Conservation (phyloP, 129 eudicot genomes). For the Erigeron canadensis region DNA sequence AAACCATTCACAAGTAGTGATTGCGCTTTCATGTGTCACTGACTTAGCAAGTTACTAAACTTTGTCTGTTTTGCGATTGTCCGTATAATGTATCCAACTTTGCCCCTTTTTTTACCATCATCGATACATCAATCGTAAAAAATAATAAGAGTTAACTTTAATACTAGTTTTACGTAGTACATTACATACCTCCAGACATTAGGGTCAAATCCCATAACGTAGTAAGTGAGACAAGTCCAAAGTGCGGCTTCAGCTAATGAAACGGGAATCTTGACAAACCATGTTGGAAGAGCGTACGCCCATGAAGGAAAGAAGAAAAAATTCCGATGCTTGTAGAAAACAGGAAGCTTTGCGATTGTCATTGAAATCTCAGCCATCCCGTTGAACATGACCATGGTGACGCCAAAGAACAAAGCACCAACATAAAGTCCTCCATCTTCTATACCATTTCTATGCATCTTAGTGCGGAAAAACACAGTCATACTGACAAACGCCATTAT, state of each 20-base stretch:
- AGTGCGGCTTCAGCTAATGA: slow-evolving; percentile 49
- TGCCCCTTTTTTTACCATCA: too few relatives aligned
- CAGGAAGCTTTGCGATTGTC: slow-evolving; percentile 83
- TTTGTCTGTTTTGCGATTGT: too few relatives aligned
- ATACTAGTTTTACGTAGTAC: too few relatives aligned
- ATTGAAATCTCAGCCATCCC: slow-evolving; percentile 72
- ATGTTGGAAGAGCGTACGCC: slow-evolving; percentile 69
- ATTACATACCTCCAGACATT: slow-evolving; percentile 56
- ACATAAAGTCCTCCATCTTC: slow-evolving; percentile 47
- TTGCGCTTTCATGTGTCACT: too few relatives aligned
- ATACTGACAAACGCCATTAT: not conserved
- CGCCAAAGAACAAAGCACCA: slow-evolving; percentile 56
- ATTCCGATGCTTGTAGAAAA: slow-evolving; percentile 80
- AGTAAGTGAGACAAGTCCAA: slow-evolving; percentile 64
- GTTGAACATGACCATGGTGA: slow-evolving; percentile 48
- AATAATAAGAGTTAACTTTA: too few relatives aligned
- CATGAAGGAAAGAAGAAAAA: slow-evolving; percentile 71
- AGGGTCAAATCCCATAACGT: slow-evolving; percentile 78
- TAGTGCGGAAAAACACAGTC: not conserved
- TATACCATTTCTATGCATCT: slow-evolving; percentile 33
- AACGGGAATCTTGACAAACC: slow-evolving; percentile 70
- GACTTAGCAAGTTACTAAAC: too few relatives aligned
- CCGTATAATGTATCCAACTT: too few relatives aligned
- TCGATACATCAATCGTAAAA: too few relatives aligned
- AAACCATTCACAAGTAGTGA: not conserved